phyloP scores from a whole-genome alignment of 306 rosid genomes.

The Cyclanthera cordifolia region DNA sequence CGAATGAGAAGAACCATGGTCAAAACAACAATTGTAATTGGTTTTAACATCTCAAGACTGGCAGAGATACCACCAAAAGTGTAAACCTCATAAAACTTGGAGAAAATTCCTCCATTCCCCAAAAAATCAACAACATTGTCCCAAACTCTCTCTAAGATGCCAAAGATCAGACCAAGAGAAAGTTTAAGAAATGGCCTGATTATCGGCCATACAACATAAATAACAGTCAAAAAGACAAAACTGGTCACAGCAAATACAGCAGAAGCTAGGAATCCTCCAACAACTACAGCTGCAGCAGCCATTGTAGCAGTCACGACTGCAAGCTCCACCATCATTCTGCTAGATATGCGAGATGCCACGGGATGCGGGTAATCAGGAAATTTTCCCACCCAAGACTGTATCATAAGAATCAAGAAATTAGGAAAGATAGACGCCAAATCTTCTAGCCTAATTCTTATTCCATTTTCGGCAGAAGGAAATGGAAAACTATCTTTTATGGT shows the following conservation, averaged over 20 bases:
- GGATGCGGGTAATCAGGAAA: conserved; percentile 75
- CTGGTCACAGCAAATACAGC: conserved; percentile 74
- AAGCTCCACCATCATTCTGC: conserved; percentile 88
- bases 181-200: conserved; percentile 59
- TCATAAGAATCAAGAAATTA: conserved; percentile 19
- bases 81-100: conserved; percentile 50
- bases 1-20: conserved; percentile 92
- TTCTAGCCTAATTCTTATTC: neutral
- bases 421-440: conserved; percentile 8
- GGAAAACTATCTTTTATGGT: neutral
- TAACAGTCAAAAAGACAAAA: conserved; percentile 43
- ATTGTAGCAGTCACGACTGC: conserved; percentile 44
- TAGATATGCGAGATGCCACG: conserved; percentile 73
- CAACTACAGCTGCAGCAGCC: conserved; percentile 54
- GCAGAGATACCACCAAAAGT: conserved; percentile 66
- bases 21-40: conserved; percentile 54
- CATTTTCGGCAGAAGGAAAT: neutral
- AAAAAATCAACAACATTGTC: conserved; percentile 50
- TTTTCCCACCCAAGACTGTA: conserved; percentile 77
- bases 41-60: conserved; percentile 44
- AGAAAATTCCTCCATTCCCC: conserved; percentile 50
- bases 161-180: conserved; percentile 37
- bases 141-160: conserved; percentile 62
- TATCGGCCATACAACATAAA: conserved; percentile 68
- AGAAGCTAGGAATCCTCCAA: conserved; percentile 78